Evolutionary conservation across 495 filamentous ascomycete species (phyloP), one percentile per base, ranked within the genome.

Genomic region (Trichocladium antarcticum): DNA sequence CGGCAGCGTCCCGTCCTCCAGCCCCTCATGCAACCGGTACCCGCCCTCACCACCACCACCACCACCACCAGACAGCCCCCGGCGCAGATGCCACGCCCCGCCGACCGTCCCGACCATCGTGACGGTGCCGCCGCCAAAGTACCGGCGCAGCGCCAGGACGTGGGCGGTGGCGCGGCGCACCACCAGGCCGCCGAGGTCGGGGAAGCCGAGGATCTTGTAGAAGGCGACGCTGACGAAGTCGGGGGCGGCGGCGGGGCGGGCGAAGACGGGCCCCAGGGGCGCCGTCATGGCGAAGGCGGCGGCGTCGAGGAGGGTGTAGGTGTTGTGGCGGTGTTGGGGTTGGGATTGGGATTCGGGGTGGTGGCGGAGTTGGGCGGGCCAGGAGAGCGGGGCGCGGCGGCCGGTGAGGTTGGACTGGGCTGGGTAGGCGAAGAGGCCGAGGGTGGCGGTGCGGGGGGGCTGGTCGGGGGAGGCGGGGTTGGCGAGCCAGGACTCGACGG

Each of bases 151-250:
- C 41, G 70, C 65, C 9, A 89, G 71, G 32, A 84, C 74, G 37
- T 78, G 71, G 1, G 76, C 79, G 17, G 81, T 78, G 16, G 71
- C 68, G 54, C 73, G 80, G 21, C 82, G 75, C 11, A 89, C 73
- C 32, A 87, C 73, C 19, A 89, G 62, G 5, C 75, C 84, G 1
- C 85, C 85, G 14, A 90, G 70, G 47, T 89, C 80, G 0, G 85
- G 85, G 48, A 85, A 85, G 12, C 85, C 85, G 58, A 89, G 89
- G 44, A 89, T 84, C 64, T 90, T 90, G 64, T 89, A 88, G 58
- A 89, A 79, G 8, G 80, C 84, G 19, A 88, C 50, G 31, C 75
- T 78, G 6, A 72, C 78, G 51, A 89, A 89, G 55, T 90, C 85
- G 0, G 84, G 83, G 9, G 84, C 81, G 15, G 59, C 64, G 9